Evolutionary conservation across 1,139 yeast species (phyloP), one percentile per base, ranked within the genome.

Genomic region (Nakaseomyces delphensis): DNA sequence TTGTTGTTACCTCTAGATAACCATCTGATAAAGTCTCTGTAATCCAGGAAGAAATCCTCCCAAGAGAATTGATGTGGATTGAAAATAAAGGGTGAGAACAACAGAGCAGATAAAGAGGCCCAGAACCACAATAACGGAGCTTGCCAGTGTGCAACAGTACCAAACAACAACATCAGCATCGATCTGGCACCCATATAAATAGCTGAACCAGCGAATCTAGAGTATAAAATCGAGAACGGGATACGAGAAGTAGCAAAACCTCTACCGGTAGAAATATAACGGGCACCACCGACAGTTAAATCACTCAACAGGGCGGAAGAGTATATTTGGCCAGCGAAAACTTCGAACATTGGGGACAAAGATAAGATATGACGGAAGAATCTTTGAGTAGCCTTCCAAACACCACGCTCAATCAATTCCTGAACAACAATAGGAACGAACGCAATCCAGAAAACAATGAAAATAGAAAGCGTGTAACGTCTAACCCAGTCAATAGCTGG

Each of bases 21-120:
- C 99, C 99, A 91, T 71, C 98, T 82, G 62, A 93, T 85, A 68
- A 79, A 91, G 66, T 91, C 98, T 69, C 98, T 84, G 79, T 93
- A 91, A 67, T 91, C 99, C 68, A 91, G 83, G 69, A 93, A 91
- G 78, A 85, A 93, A 69, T 91, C 98, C 65, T 87, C 94, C 95
- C 96, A 87, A 45, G 99, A 84, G 67, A 93, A 91, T 71, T 91
- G 98, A 70, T 91, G 98, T 45, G 99, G 99, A 71, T 91, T 91
- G 77, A 86, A 91, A 51, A 91, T 64, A 66, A 91, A 89, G 59
- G 99, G 99, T 40, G 97, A 83, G 59, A 87, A 77, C 70, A 87
- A 77, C 71, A 91, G 76, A 6, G 98, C 85, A 43, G 89, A 74
- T 57, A 89, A 72, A 18, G 96, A 84, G 45, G 95, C 89, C 96